These are phyloP conservation scores for Starmerella khaoyaiensis DNA, from an alignment of 805 yeast genomes.

Conservation along the genomic window DNA sequence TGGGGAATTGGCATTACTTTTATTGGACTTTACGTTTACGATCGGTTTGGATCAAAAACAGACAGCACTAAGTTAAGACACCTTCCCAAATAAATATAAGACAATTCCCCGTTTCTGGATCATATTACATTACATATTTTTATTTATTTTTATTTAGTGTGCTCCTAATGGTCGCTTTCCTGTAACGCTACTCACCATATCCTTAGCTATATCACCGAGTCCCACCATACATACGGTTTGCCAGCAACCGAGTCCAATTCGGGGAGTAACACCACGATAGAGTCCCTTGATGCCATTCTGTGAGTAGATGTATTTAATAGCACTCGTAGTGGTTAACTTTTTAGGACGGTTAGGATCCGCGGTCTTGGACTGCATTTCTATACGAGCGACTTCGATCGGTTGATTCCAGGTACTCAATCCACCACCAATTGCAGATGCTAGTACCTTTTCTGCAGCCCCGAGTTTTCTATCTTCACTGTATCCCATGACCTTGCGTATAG, in stretches of 20 bases:
- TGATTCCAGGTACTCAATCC: constrained; percentile 98
- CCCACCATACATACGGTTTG: constrained; percentile 98
- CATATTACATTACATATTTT: background rate
- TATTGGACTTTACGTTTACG: constrained; percentile 32
- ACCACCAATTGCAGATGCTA: constrained; percentile 86
- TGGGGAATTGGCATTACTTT: constrained; percentile 34
- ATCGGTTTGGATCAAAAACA: constrained; percentile 29
- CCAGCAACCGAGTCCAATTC: constrained; percentile 95
- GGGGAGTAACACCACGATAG: constrained; percentile 92
- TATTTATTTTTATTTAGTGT: constrained; percentile 5
- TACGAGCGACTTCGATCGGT: constrained; percentile 94
- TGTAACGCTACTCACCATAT: constrained; percentile 47
- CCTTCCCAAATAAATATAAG: too few relatives aligned
- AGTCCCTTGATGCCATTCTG: constrained; percentile 80
- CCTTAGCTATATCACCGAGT: constrained; percentile 85
- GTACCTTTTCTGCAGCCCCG: constrained; percentile 64
- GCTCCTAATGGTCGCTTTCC: constrained; percentile 42
- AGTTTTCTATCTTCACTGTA: constrained; percentile 42
- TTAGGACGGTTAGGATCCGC: constrained; percentile 90
- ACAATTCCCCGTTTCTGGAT: background rate
- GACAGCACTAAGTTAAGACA: background rate
- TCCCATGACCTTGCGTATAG: constrained; percentile 50
- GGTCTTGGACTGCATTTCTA: constrained; percentile 96
- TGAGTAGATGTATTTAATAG: constrained; percentile 70
- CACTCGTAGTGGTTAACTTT: constrained; percentile 62